Evolutionary conservation across 2,329 filamentous ascomycete genomes (phyloP), one percentile per base, ranked within the genome.

Genomic region (Exophiala dermatitidis): DNA sequence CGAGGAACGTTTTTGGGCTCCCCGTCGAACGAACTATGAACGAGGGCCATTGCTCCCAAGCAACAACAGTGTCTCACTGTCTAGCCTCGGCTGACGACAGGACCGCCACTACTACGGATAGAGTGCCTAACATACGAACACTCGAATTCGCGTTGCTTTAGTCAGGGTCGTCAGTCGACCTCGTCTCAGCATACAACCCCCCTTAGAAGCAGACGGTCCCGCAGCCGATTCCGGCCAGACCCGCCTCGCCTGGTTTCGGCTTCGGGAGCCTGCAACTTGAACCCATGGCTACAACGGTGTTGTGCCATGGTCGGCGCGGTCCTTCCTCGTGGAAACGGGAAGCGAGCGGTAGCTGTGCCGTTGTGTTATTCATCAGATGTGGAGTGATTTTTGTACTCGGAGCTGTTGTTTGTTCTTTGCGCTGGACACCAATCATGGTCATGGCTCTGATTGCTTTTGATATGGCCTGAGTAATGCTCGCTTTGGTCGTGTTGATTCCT

Each of bases 341-440:
- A 50, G 42, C 48, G 47, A 48, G 42, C 43, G 34, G 45, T 37
- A 41, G 32, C 46, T 43, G 48, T 29, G 38, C 38, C 42, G 42
- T 29, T 30, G 32, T 40, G 30, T 37, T 5, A 19, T 29, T 33
- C 34, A 43, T 6, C 19, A 28, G 42, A 19, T 19, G 56, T 58
- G 53, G 56, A 56, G 56, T 58, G 56, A 58, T 50, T 42, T 51
- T 48, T 37, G 46, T 47, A 34, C 28, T 43, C 32, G 32, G 44
- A 34, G 49, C 38, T 44, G 50, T 48, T 47, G 43, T 45, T 45
- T 45, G 38, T 41, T 41, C 41, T 38, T 37, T 45, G 52, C 19
- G 38, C 33, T 37, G 32, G 19, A 29, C 50, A 56, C 56, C 56
- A 56, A 53, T 55, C 33, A 50, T 10, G 37, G 37, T 12, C 42